phyloP scores from a whole-genome alignment of 2,329 filamentous ascomycete genomes.

The Amphichorda felina region DNA sequence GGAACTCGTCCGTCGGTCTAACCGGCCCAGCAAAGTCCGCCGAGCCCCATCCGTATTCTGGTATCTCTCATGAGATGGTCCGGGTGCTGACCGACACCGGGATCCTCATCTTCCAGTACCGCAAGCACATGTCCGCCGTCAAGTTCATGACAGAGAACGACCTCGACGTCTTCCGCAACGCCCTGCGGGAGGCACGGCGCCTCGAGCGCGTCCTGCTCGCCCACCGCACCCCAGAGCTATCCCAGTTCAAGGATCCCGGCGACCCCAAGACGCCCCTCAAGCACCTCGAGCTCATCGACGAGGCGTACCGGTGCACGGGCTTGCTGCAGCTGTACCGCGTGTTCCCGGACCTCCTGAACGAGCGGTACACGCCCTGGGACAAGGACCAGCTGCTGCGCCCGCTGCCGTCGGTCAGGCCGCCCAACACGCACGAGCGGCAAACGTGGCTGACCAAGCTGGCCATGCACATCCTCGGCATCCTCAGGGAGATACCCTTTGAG shows the following conservation, averaged over 20 bases:
- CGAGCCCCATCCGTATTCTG: constrained; percentile 9
- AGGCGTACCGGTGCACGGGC: constrained; percentile 8
- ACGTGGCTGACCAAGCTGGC: constrained; percentile 9
- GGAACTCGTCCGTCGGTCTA: not conserved
- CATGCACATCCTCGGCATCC: constrained; percentile 7
- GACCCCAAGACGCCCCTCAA: constrained; percentile 7
- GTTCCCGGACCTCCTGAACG: constrained; percentile 9
- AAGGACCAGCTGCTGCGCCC: constrained; percentile 1
- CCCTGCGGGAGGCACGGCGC: constrained; percentile 6
- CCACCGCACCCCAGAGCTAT: constrained; percentile 4
- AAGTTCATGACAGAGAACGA: constrained; percentile 10
- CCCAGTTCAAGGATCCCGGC: constrained; percentile 6
- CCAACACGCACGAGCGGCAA: constrained; percentile 6
- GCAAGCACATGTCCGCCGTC: constrained; percentile 7
- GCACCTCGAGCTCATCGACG: constrained; percentile 8
- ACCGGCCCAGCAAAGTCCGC: not conserved
- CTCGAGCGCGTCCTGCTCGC: constrained; percentile 7
- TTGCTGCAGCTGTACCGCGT: constrained; percentile 10
- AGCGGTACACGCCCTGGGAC: constrained; percentile 8
- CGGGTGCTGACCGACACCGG: constrained; percentile 7
- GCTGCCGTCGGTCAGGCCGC: not conserved
- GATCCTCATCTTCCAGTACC: constrained; percentile 8
- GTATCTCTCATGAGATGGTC: constrained; percentile 7
- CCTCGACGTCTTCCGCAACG: constrained; percentile 6
- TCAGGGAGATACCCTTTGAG: constrained; percentile 6